Conservation (phyloP, 1,139 yeast genomes). For the Suhomyces taliae region DNA sequence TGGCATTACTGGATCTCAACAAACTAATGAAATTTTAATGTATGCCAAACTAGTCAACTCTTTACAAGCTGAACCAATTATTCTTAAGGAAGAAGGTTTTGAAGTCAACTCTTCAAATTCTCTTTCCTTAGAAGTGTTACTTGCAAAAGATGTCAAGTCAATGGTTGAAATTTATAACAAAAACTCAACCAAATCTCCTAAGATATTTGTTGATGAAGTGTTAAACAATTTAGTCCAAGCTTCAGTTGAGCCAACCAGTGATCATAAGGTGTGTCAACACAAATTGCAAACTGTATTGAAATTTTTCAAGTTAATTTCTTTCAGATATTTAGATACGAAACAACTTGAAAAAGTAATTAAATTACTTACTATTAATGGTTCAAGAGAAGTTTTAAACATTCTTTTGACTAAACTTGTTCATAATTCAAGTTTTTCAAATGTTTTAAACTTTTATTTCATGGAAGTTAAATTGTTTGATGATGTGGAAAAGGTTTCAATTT, state of each 20-base stretch:
- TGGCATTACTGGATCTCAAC: constrained; percentile 14
- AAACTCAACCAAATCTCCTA: constrained; percentile 11
- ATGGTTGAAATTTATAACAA: constrained; percentile 19
- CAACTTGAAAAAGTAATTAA: constrained; percentile 29
- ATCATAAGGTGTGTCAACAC: constrained; percentile 1
- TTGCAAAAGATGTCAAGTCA: constrained; percentile 11
- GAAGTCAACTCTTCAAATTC: constrained; percentile 8
- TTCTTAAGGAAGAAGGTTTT: background rate
- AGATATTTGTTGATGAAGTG: constrained; percentile 17
- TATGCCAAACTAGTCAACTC: constrained; percentile 25
- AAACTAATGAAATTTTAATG: constrained; percentile 19
- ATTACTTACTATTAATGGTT: constrained; percentile 27
- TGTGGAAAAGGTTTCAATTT: constrained; percentile 18
- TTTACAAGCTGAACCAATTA: constrained; percentile 8
- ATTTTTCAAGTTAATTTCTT: constrained; percentile 23
- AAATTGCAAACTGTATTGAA: constrained; percentile 19
- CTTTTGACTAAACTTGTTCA: constrained; percentile 30
- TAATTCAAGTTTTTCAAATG: constrained; percentile 15
- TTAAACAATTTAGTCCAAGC: constrained; percentile 16
- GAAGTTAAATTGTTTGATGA: constrained; percentile 23
- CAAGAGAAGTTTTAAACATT: constrained; percentile 27
- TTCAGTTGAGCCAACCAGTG: background rate
- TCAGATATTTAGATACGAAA: constrained; percentile 21
- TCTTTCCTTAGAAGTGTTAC: constrained; percentile 9
- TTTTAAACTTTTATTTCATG: constrained; percentile 31